Base-by-base conservation (phyloP, 306 rosid genomes). In the Lotus japonicus region DNA sequence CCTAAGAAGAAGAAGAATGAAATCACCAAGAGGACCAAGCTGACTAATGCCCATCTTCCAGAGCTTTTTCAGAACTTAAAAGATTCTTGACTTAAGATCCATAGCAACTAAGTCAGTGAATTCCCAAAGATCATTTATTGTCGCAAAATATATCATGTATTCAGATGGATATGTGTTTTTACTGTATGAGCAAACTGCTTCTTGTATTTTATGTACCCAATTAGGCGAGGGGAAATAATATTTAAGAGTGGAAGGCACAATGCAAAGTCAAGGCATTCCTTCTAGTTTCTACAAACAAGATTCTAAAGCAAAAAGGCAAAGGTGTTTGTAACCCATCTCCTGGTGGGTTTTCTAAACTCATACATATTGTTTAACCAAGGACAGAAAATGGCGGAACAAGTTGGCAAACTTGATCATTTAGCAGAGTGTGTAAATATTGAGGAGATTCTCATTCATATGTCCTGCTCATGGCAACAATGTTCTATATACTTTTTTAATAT, bases 41-140 rank as follows among this genome's bases (percentile, higher is more conserved):
- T 95, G 11, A 95, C 99, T 48, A 90, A 95, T 64, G 88, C 97
- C 50, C 97, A 95, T 87, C 99, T 95, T 78, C 97, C 99, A 0
- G 95, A 88, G 95, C 97, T 95, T 79, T 94, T 95, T 71, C 81
- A 78, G 76, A 89, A 74, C 43, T 73, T 78, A 21, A 80, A 73
- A 5, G 12, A 71, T 72, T 74, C 83, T 12, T 71, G 73, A 80
- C 28, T 60, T 51, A 7, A 36, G 73, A 51, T 54, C 58, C 39
- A 11, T 19, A 35, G 33, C 52, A 9, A 14, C 54, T 54, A 66
- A 66, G 44, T 9, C 64, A 33, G 38, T 26, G 46, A 35, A 56
- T 38, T 72, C 54, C 35, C 36, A 64, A 19, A 9, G 45, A 28
- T 54, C 56, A 73, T 65, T 53, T 80, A 52, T 50, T 66, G 43